Evolutionary conservation across 202 grass and related monocot species (phyloP), one percentile per base, ranked within the genome.

Genomic region (Carex arenaria): DNA sequence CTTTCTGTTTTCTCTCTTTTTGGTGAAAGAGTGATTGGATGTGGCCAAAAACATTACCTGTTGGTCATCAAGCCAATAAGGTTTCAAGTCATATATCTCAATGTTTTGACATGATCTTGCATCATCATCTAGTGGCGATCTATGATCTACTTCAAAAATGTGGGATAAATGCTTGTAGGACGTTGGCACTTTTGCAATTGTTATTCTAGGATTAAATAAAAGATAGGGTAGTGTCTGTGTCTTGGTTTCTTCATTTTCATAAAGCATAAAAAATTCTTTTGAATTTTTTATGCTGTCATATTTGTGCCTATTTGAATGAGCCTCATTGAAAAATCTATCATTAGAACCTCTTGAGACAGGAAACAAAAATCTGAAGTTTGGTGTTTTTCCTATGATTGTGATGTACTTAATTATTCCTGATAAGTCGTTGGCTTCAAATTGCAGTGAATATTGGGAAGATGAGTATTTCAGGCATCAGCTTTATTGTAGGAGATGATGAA

Each of bases 361-460:
- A 75, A 75, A 54, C 45, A 31, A 4, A 55, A 55, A 75, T 55
- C 47, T 75, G 49, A 18, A 53, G 26, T 31, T 74, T 8, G 15
- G 23, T 34, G 52, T 56, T 56, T 73, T 55, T 57, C 23, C 3
- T 56, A 17, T 34, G 7, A 9, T 56, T 76, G 23, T 55, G 10
- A 23, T 56, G 19, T 19, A 5, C 40, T 47, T 30, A 47, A 42
- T 78, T 57, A 55, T 64, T 82, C 32, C 6, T 59, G 69, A 32
- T 67, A 43, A 18, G 15, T 66, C 36, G 18, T 80, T 80, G 85
- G 23, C 49, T 76, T 78, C 64, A 10, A 36, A 72, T 56, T 87
- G 87, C 88, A 95, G 93, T 98, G 51, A 98, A 95, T 87, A 85
- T 90, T 26, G 92, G 92, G 47, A 87, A 77, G 79, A 95, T 95